A percentile compares a stretch with the other conserved stretches of the same genome.
Evolutionary conservation across 805 yeast genomes (phyloP).

Genomic region (Starmerella tilneyi): DNA sequence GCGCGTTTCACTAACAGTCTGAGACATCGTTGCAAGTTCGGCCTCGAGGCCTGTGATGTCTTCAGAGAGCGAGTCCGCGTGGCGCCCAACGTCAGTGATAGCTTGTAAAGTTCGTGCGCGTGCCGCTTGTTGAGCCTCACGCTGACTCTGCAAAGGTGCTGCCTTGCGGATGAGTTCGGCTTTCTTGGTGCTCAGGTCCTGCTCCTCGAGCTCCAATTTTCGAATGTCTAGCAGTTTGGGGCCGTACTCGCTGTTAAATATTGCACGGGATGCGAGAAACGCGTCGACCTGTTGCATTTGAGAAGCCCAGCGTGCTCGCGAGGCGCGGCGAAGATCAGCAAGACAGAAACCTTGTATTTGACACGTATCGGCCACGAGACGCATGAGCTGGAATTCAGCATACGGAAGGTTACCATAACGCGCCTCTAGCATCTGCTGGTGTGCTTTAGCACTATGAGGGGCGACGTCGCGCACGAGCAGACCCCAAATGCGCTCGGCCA

Average conservation of each 20-base stretch:
- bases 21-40: neutral
- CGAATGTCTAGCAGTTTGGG: neutral
- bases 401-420: neutral
- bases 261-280: slow-evolving; percentile 1
- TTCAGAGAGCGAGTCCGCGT: neutral
- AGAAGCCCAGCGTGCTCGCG: slow-evolving; percentile 2
- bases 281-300: slow-evolving; percentile 8
- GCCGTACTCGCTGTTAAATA: neutral
- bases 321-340: slow-evolving; percentile 3
- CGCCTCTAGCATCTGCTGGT: neutral
- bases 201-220: neutral
- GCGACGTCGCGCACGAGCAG: neutral
- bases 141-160: neutral
- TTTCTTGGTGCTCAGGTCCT: neutral
- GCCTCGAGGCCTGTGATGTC: neutral
- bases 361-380: slow-evolving; percentile 6
- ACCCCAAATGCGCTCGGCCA: slow-evolving; percentile 3
- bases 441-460: neutral
- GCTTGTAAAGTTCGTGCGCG: neutral
- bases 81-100: neutral
- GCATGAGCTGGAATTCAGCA: slow-evolving; percentile 2
- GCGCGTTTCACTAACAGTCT: neutral
- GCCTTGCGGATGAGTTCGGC: neutral
- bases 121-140: neutral
- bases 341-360: slow-evolving; percentile 10